Base-by-base conservation (phyloP, 768 basidiomycete species). In the Leccinum longicurvipes region DNA sequence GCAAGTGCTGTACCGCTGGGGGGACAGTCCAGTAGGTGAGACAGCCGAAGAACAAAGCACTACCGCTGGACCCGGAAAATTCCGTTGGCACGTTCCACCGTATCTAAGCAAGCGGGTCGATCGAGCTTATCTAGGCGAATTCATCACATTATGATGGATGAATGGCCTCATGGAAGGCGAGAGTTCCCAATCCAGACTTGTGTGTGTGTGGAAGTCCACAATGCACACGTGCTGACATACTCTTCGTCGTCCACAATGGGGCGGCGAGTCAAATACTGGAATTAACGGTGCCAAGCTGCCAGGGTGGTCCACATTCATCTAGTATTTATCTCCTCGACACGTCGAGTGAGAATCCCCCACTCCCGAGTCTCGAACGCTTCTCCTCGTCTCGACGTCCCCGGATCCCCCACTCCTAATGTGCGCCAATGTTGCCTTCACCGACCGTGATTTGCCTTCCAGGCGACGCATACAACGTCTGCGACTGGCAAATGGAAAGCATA, bases 241-340 rank as follows among this genome's bases (percentile, higher is more conserved):
- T 9, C 51, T 39, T 59, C 19, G 32, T 56, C 51, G 47, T 55
- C 25, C 32, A 47, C 41, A 24, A 47, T 53, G 44, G 42, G 28
- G 42, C 45, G 57, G 60, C 44, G 49, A 60, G 65, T 67, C 67
- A 68, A 68, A 67, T 68, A 68, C 58, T 34, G 3, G 24, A 27
- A 44, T 32, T 23, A 41, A 54, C 49, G 6, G 44, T 32, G 34
- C 56, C 48, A 19, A n/a, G 21, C 31, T 29, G 29, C 29, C n/a
- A 21, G 28, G 27, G 47, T 21, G 39, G 39, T 44, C 46, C 51
- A 7, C 31, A 34, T 36, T 32, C 51, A 44, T 50, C 56, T 32
- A 46, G 44, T 48, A 57, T 50, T 24, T 42, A 53, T 55, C 57
- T 44, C 45, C 51, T 58, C 41, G 44, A 25, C 32, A 23, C 56